Evolutionary conservation across 148 eudicot species (phyloP).

Genomic region (Dianthus caryophyllus): DNA sequence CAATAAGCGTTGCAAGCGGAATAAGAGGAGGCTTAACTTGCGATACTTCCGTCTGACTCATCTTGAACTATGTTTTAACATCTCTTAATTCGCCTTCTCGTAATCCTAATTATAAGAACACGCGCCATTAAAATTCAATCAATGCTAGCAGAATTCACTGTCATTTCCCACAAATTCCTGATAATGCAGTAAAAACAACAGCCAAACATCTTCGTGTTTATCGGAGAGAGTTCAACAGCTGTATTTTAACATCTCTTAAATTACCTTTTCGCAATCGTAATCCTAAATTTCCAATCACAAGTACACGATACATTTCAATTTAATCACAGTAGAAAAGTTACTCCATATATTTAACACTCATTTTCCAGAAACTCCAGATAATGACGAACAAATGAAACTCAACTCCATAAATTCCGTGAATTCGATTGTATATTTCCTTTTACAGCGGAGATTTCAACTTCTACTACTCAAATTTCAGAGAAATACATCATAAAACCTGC

Average conservation of each 20-base stretch:
- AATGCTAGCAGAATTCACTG: not conserved
- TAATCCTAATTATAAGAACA: slow-evolving; percentile 30
- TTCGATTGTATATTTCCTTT: not conserved
- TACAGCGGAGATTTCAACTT: not conserved
- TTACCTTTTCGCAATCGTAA: slow-evolving; percentile 32
- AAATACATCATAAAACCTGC: not conserved
- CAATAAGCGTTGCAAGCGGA: slow-evolving; percentile 78
- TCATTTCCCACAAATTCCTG: too few species aligned
- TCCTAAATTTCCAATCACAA: too few species aligned
- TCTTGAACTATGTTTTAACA: slow-evolving; percentile 42
- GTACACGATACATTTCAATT: slow-evolving; percentile 19
- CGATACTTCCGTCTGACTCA: slow-evolving; percentile 59
- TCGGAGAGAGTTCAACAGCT: slow-evolving; percentile 1
- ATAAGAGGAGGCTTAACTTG: slow-evolving; percentile 53
- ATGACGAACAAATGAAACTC: not conserved
- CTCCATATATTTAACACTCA: not conserved
- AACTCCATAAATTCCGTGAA: not conserved
- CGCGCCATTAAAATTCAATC: slow-evolving; percentile 17
- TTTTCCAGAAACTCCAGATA: not conserved
- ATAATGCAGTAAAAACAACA: too few species aligned
- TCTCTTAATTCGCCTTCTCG: slow-evolving; percentile 28
- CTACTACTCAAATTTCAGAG: not conserved
- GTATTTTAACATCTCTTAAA: slow-evolving; percentile 34
- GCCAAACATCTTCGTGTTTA: too few species aligned
- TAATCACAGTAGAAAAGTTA: not conserved